phyloP scores from a whole-genome alignment of 768 basidiomycete species.

The Mycena epipterygia region DNA sequence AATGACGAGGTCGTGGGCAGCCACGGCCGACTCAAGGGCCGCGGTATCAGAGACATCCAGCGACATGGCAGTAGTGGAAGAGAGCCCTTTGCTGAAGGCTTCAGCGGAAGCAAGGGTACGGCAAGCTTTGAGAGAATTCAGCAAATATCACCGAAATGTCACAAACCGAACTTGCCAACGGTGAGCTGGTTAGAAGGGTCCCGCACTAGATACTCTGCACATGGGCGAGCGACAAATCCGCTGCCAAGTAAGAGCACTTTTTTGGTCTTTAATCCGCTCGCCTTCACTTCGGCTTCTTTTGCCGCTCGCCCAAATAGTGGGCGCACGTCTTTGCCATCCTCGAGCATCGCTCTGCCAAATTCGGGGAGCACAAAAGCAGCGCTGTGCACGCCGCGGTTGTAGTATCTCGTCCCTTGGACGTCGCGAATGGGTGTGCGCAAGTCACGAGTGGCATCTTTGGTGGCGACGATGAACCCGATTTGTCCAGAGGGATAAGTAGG shows the following conservation, averaged over 20 bases:
- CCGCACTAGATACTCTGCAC: slow-evolving; percentile 92
- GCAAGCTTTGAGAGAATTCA: slow-evolving; percentile 69
- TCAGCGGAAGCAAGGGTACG: slow-evolving; percentile 86
- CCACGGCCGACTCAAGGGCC: slow-evolving; percentile 85
- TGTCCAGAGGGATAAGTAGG: slow-evolving; percentile 99
- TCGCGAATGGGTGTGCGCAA: slow-evolving; percentile 81
- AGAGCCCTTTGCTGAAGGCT: slow-evolving; percentile 75
- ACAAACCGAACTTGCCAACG: slow-evolving; percentile 70
- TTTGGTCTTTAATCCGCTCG: slow-evolving; percentile 56
- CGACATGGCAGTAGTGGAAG: slow-evolving; percentile 78
- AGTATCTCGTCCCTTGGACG: slow-evolving; percentile 83
- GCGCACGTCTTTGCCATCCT: slow-evolving; percentile 77
- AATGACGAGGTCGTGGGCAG: slow-evolving; percentile 92
- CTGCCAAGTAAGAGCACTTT: slow-evolving; percentile 92
- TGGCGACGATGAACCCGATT: slow-evolving; percentile 94
- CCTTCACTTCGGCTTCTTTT: slow-evolving; percentile 54
- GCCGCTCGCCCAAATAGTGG: slow-evolving; percentile 83
- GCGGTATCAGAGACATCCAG: slow-evolving; percentile 83
- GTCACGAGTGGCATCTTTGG: slow-evolving; percentile 79
- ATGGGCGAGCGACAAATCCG: slow-evolving; percentile 96
- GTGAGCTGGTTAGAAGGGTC: slow-evolving; percentile 87
- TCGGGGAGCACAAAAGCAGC: slow-evolving; percentile 94
- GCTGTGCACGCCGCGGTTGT: slow-evolving; percentile 84
- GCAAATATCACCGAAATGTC: background rate
- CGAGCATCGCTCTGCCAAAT: slow-evolving; percentile 82